Evolutionary conservation across 2,329 filamentous ascomycete genomes (phyloP), one percentile per base, ranked within the genome.

Genomic region (Orbilia javanica): DNA sequence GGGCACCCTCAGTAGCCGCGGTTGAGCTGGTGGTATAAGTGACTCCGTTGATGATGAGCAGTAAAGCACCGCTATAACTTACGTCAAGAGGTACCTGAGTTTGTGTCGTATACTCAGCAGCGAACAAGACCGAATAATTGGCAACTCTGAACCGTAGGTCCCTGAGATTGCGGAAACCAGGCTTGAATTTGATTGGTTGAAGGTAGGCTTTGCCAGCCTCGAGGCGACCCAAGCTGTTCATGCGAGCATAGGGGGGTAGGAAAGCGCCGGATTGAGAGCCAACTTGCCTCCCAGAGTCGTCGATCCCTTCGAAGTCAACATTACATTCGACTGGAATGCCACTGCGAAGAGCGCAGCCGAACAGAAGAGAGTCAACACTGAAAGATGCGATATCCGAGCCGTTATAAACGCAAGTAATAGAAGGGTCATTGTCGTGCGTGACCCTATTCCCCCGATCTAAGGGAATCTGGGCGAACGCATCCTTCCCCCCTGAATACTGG

Each of bases 321-420:
- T 44, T 31, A 42, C 73, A 77, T 29, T 77, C 66, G n/a, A 77
- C 73, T 3, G 73, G 73, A 39, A 77, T 60, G 1, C 73, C 73
- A 27, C 73, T 77, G 46, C 65, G 18, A 20, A 77, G 60, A 29
- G 73, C 66, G 36, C 73, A 77, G 7, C 73, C 73, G 18, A 71
- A 77, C 29, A 53, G 27, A 5, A 77, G 42, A 15, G 73, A 67
- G 4, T 62, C 29, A 11, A 70, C 13, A n/a, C 34, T 22, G 48
- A 69, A 77, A 5, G 66, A 69, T 15, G 34, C 15, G 25, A 70
- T 42, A 34, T 42, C 52, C 15, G 72, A 48, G 20, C 66, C 48
- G 4, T 69, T 70, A 27, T 64, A 60, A 11, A 15, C n/a, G 11
- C n/a, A 31, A 4, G 52, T 52, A 5, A 74, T 11, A 11, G 18